Evolutionary conservation across 2,329 filamentous ascomycete species (phyloP), one percentile per base, ranked within the genome.

Genomic region (Pseudocercospora eumusae): DNA sequence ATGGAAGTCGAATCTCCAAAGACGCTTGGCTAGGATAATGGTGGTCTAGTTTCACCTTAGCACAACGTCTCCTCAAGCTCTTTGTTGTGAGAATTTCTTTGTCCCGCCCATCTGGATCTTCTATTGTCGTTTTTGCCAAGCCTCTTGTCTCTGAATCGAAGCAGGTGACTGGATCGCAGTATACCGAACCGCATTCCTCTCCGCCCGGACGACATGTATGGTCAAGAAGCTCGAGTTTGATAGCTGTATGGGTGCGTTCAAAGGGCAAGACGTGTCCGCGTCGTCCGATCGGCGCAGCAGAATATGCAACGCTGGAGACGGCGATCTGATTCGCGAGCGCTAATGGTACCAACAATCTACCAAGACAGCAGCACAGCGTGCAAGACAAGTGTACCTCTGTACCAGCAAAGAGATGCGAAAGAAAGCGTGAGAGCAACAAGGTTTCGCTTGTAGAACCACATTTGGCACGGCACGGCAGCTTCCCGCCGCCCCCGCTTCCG

Each of bases 171-270:
- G 49, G 25, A 36, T 27, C 10, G 42, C 23, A 47, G 86, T 60
- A 87, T 88, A 65, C 87, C 87, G 1, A 90, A 91, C 73, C 77
- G 77, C 83, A 91, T 93, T 36, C 89, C 89, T 0, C 79, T 93
- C 21, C 77, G 82, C 1, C 84, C 88, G 0, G 78, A 82, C 0
- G 86, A 86, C 66, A 82, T 93, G 77, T 7, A 79, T 85, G 0
- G 71, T 92, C 56, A 83, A 82, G 71, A 74, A 78, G 6, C 83
- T 86, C 62, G 79, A 85, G 0, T 92, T 91, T 67, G 76, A 76
- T 11, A 83, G 83, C 60, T 86, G 87, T 4, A 85, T 89, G 73
- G 88, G 89, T 0, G 84, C 84, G 0, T 90, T 92, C 64, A 68
- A 80, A 6, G 84, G 83, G 0, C 81, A 82, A 70, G 87, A 91